Evolutionary conservation across 371 early-diverging fungal species (phyloP).

Genomic region (Homolaphlyctis polyrhiza): DNA sequence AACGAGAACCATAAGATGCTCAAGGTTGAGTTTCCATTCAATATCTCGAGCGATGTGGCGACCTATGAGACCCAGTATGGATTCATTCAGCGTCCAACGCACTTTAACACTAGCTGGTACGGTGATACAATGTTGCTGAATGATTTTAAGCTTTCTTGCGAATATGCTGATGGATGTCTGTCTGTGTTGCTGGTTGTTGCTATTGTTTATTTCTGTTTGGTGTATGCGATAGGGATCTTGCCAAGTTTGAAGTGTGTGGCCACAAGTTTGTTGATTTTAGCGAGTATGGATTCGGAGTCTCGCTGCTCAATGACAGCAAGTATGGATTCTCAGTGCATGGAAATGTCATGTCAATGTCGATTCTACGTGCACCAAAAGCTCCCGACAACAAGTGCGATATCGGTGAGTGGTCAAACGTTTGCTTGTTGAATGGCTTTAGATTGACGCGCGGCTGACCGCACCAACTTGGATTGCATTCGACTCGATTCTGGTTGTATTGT

Average conservation of each 20-base stretch:
- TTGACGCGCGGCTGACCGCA: too few species aligned
- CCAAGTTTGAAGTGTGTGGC: constrained; percentile 93
- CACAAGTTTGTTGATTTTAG: constrained; percentile 94
- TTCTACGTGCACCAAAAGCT: constrained; percentile 84
- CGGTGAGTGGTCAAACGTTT: constrained; percentile 24
- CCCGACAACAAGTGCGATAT: constrained; percentile 65
- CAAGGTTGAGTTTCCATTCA: constrained; percentile 90
- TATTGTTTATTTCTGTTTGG: constrained; percentile 1
- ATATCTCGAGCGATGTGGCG: constrained; percentile 75
- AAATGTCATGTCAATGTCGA: constrained; percentile 74
- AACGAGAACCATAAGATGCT: constrained; percentile 82
- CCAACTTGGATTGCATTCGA: too few species aligned
- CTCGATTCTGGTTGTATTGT: too few species aligned
- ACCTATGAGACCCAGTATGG: constrained; percentile 96
- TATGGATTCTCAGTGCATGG: constrained; percentile 72
- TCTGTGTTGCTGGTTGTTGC: background rate
- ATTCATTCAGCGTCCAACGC: constrained; percentile 83
- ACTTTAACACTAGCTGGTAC: constrained; percentile 82
- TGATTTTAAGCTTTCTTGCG: constrained; percentile 13
- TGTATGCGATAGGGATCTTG: too few species aligned
- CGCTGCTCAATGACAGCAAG: constrained; percentile 81
- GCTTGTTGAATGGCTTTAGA: background rate
- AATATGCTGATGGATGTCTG: background rate
- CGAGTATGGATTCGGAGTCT: constrained; percentile 91
- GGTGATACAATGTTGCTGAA: constrained; percentile 6